phyloP scores from a whole-genome alignment of 805 yeast species.

The Ogataea salicorniae region DNA sequence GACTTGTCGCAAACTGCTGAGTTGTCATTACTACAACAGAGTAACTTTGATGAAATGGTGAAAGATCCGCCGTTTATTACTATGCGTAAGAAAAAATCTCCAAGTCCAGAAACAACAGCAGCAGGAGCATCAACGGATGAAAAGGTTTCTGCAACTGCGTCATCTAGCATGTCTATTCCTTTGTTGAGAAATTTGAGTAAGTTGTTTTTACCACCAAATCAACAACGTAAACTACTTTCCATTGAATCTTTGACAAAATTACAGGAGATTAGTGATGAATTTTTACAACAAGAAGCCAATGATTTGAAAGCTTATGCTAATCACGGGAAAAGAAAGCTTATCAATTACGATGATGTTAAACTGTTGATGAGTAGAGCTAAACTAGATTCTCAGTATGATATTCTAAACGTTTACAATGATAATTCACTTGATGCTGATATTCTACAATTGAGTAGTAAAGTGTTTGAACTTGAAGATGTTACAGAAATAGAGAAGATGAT shows the following conservation, averaged over 20 bases:
- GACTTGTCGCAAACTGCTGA: slow-evolving; percentile 7
- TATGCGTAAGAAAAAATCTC: slow-evolving; percentile 6
- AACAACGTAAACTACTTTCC: slow-evolving; percentile 16
- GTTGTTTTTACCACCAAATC: slow-evolving; percentile 13
- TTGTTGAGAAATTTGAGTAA: slow-evolving; percentile 13
- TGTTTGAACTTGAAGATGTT: slow-evolving; percentile 23
- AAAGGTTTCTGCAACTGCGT: too few species aligned
- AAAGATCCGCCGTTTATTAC: slow-evolving; percentile 15
- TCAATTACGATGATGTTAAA: slow-evolving; percentile 31
- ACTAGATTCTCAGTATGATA: slow-evolving; percentile 13
- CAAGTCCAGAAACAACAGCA: too few species aligned
- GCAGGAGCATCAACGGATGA: not conserved
- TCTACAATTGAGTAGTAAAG: slow-evolving; percentile 8
- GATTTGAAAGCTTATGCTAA: slow-evolving; percentile 33
- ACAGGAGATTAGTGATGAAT: slow-evolving; percentile 31
- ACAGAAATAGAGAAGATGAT: slow-evolving; percentile 23
- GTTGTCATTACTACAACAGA: slow-evolving; percentile 13
- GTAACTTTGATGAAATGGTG: not conserved
- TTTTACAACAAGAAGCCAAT: slow-evolving; percentile 30
- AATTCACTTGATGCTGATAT: slow-evolving; percentile 12
- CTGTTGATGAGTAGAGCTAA: slow-evolving; percentile 29
- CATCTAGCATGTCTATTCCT: slow-evolving; percentile 5
- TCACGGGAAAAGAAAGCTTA: slow-evolving; percentile 27
- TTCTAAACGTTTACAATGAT: slow-evolving; percentile 4
- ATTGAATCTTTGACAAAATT: slow-evolving; percentile 23